Conservation (phyloP, 495 filamentous ascomycete genomes). For the Aspergillus affinis region DNA sequence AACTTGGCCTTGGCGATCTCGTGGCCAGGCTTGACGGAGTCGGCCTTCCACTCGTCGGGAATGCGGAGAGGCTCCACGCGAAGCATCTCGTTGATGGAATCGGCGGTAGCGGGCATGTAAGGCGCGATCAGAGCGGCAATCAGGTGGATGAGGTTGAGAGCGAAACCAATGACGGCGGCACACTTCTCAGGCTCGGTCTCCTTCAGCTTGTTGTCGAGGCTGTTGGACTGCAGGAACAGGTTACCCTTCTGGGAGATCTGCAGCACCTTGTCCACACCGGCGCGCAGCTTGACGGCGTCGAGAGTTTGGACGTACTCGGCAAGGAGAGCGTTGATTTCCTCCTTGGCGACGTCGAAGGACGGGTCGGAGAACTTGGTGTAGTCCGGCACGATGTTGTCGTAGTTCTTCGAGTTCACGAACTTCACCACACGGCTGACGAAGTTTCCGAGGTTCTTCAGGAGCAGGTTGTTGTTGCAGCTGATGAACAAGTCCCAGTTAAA, state of each 20-base stretch:
- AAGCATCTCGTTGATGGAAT: constrained; percentile 73
- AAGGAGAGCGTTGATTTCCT: constrained; percentile 60
- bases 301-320: constrained; percentile 70
- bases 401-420: constrained; percentile 52
- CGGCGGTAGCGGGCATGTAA: constrained; percentile 80
- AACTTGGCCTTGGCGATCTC: constrained; percentile 78
- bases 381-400: constrained; percentile 9
- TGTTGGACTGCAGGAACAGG: constrained; percentile 75
- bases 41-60: constrained; percentile 62
- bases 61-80: constrained; percentile 63
- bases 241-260: constrained; percentile 73
- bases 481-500: constrained; percentile 89
- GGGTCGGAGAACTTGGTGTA: constrained; percentile 7
- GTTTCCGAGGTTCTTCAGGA: constrained; percentile 90
- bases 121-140: constrained; percentile 73
- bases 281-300: constrained; percentile 72
- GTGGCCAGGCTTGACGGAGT: constrained; percentile 67
- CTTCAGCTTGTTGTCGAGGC: constrained; percentile 78
- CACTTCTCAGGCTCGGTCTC: constrained; percentile 70
- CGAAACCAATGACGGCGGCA: constrained; percentile 74
- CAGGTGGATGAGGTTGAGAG: constrained; percentile 79
- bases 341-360: constrained; percentile 41
- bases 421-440: constrained; percentile 93
- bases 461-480: constrained; percentile 82
- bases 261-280: constrained; percentile 70